Base-by-base conservation (phyloP, 1,139 yeast genomes). In the Suhomyces bokatorum region DNA sequence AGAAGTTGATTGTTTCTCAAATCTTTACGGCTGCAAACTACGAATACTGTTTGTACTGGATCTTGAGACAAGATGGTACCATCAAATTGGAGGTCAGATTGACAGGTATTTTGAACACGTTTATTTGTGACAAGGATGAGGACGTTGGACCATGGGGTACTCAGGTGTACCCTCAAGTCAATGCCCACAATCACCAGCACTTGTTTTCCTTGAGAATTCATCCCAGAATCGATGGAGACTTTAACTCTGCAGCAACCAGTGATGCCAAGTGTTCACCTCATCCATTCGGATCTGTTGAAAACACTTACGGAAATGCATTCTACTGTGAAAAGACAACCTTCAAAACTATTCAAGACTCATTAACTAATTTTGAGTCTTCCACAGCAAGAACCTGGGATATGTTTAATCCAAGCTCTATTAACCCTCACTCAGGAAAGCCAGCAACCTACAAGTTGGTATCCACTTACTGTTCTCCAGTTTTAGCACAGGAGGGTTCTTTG, bases 181-280 rank as follows among this genome's bases (percentile, higher is more conserved):
- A 84, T 61, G 95, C 95, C 37, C 93, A 86, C 69, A 85, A 86
- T 66, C 95, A 86, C 66, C 95, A 86, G 73, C 95, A 86, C 68
- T 70, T 86, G 70, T 86, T 86, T 67, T 80, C 88, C n/a, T 73
- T 86, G 55, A 80, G 95, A 70, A 62, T 86, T 55, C 87, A 86
- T 61, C 93, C 95, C 54, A 79, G 89, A 73, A 72, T 86, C 50
- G 95, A 86, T 57, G 95, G 95, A 57, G 87, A 83, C 49, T 78
- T 78, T 54, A 86, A 86, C 70, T 83, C 91, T 34, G 85, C 84
- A 45, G 86, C 86, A 32, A 78, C 78, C 52, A 75, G 81, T 43
- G 95, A 86, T 59, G 89, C 87, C 43, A 66, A 67, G 40, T 64
- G 83, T 6, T 77, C 85, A 41, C 82, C 83, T 37, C 67, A 60